Evolutionary conservation across 805 yeast species (phyloP).

Genomic region (Brettanomyces custersianus): DNA sequence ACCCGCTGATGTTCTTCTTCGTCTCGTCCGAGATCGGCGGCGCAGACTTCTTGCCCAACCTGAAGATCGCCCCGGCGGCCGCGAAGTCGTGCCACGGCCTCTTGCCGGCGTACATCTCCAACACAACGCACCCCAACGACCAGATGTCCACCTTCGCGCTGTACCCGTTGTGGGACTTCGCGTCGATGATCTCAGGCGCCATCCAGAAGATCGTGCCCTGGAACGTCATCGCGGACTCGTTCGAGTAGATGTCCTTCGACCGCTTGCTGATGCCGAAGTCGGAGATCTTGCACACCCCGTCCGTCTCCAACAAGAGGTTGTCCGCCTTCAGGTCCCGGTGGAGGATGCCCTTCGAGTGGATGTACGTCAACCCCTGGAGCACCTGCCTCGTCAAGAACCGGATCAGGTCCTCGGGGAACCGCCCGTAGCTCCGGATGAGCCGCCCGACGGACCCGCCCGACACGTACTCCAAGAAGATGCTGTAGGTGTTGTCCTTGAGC

Average conservation of each 20-base stretch:
- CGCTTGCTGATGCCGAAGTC: conserved; percentile 94
- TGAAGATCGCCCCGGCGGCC: conserved; percentile 89
- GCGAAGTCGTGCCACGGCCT: conserved; percentile 97
- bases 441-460: conserved; percentile 97
- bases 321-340: conserved; percentile 96
- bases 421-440: conserved; percentile 72
- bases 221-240: conserved; percentile 84
- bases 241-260: conserved; percentile 76
- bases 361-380: conserved; percentile 73
- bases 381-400: conserved; percentile 72
- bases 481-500: conserved; percentile 61
- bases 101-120: conserved; percentile 96
- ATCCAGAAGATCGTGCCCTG: conserved; percentile 99
- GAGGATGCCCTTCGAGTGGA: conserved; percentile 78
- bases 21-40: conserved; percentile 97
- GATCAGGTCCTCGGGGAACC: conserved; percentile 72
- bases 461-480: conserved; percentile 87
- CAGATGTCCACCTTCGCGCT: conserved; percentile 97
- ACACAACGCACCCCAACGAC: conserved; percentile 95
- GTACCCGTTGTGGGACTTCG: conserved; percentile 78
- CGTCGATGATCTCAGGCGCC: conserved; percentile 98
- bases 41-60: conserved; percentile 67
- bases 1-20: conserved; percentile 46
- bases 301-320: conserved; percentile 76
- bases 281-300: conserved; percentile 90